Conservation (phyloP, 2,329 filamentous ascomycete species). For the Fusarium nanum region DNA sequence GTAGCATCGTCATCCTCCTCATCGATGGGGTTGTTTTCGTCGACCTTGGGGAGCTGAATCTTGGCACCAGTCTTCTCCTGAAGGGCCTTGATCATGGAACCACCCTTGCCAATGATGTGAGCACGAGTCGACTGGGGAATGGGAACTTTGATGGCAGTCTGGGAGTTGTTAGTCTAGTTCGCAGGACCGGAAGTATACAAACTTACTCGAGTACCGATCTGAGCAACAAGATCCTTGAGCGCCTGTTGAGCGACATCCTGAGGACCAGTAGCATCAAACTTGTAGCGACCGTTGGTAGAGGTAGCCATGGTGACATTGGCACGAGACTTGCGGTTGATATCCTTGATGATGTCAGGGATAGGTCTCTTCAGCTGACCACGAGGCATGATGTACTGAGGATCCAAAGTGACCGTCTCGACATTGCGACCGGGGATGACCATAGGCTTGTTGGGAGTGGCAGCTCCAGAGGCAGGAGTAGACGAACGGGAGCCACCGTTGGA, state of each 20-base stretch:
- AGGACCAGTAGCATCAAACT: slow-evolving; percentile 87
- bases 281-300: slow-evolving; percentile 76
- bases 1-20: slow-evolving; percentile 85
- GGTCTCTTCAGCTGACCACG: slow-evolving; percentile 85
- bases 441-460: slow-evolving; percentile 58
- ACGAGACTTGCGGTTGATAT: slow-evolving; percentile 92
- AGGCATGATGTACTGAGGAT: slow-evolving; percentile 80
- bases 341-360: slow-evolving; percentile 84
- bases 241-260: slow-evolving; percentile 87
- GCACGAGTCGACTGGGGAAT: slow-evolving; percentile 86
- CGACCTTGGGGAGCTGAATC: slow-evolving; percentile 87
- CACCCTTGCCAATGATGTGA: slow-evolving; percentile 93
- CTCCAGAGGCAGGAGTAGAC: slow-evolving; percentile 72
- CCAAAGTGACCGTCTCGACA: slow-evolving; percentile 79
- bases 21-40: slow-evolving; percentile 66
- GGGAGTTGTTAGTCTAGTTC: slow-evolving; percentile 36
- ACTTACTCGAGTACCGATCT: slow-evolving; percentile 85
- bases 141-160: slow-evolving; percentile 75
- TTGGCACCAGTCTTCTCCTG: slow-evolving; percentile 90
- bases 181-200: neutral
- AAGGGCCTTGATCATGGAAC: slow-evolving; percentile 88
- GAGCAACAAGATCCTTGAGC: slow-evolving; percentile 86
- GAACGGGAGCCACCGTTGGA: slow-evolving; percentile 68
- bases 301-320: slow-evolving; percentile 83
- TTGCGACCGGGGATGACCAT: slow-evolving; percentile 86